phyloP scores from a whole-genome alignment of 306 rosid genomes.

The Malus sieversii region DNA sequence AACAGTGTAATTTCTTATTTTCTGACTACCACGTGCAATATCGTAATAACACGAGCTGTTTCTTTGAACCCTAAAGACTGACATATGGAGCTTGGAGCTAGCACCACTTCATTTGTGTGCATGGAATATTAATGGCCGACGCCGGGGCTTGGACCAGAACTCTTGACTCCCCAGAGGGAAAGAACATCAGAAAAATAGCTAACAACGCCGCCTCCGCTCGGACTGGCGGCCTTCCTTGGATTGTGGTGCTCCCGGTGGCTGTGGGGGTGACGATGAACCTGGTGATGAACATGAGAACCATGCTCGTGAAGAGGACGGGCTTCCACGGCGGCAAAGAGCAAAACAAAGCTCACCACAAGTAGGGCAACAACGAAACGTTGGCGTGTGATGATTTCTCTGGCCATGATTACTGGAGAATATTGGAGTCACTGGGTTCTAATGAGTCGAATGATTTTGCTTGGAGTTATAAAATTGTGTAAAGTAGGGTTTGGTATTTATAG shows the following conservation, averaged over 20 bases:
- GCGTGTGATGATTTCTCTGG: slow-evolving; percentile 9
- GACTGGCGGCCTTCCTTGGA: slow-evolving; percentile 3
- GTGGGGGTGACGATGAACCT: neutral
- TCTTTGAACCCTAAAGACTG: neutral
- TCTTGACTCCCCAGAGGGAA: slow-evolving; percentile 24
- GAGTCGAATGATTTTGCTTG: neutral
- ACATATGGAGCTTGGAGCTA: neutral
- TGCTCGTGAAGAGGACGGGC: slow-evolving; percentile 13
- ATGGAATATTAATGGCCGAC: slow-evolving; percentile 16
- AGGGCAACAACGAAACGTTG: neutral
- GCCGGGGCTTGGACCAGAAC: slow-evolving; percentile 24
- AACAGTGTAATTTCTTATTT: neutral
- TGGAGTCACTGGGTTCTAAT: neutral
- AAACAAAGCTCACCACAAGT: slow-evolving; percentile 14
- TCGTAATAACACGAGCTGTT: neutral
- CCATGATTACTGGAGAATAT: slow-evolving; percentile 4
- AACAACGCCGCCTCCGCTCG: neutral
- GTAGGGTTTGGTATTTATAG: slow-evolving; percentile 12
- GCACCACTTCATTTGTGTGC: neutral
- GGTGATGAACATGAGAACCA: neutral
- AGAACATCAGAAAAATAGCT: slow-evolving; percentile 11
- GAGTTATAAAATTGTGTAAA: neutral
- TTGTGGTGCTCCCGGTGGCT: neutral
- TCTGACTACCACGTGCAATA: neutral
- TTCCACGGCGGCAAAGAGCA: slow-evolving; percentile 3